Conservation (phyloP, 106 monocot genomes). For the Agapanthus africanus region DNA sequence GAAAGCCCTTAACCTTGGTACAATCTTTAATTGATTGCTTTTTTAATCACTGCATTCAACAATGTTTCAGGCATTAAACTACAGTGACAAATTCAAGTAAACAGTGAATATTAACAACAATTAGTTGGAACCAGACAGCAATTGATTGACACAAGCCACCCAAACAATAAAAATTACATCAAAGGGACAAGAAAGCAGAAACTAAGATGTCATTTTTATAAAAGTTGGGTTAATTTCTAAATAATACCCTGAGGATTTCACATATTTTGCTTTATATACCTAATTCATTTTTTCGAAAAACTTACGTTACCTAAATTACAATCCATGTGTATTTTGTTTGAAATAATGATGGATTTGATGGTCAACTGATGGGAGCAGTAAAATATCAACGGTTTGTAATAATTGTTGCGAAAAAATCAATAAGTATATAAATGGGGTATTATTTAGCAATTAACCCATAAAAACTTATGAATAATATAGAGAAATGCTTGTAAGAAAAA, state of each 20-base stretch:
- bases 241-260: too few relatives aligned
- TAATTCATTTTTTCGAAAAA: too few relatives aligned
- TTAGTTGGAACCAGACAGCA: not conserved
- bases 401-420: not conserved
- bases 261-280: too few relatives aligned
- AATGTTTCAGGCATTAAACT: not conserved
- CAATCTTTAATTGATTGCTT: too few relatives aligned
- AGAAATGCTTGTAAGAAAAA: too few relatives aligned
- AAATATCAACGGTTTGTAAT: too few relatives aligned
- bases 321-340: not conserved
- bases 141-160: not conserved
- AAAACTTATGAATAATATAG: too few relatives aligned
- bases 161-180: not conserved
- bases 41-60: not conserved
- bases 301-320: not conserved
- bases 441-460: too few relatives aligned
- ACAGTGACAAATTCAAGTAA: slow-evolving; percentile 3
- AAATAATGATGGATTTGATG: too few relatives aligned
- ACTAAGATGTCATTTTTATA: not conserved
- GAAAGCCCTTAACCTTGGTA: too few relatives aligned
- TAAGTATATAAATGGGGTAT: not conserved
- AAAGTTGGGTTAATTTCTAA: too few relatives aligned
- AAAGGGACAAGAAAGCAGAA: not conserved
- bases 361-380: too few relatives aligned
- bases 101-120: not conserved